These are phyloP conservation scores for Kwoniella bestiolae DNA, from an alignment of 768 basidiomycete species.

Conservation along the genomic window DNA sequence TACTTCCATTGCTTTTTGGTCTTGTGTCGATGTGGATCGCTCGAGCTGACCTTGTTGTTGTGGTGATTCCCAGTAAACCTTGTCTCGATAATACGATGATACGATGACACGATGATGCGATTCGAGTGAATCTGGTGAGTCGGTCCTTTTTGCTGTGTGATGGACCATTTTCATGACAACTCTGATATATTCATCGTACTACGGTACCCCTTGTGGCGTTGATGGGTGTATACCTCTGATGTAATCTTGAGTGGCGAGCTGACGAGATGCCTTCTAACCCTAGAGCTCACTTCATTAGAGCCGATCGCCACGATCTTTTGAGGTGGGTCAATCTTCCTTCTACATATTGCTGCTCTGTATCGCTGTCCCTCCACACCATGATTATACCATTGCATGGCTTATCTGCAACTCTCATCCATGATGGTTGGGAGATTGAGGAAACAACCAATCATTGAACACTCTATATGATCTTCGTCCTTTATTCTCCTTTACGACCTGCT, in stretches of 20 bases:
- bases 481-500: background rate
- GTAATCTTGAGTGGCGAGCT: too few relatives aligned
- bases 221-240: too few relatives aligned
- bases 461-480: constrained; percentile 5
- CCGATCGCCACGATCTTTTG: background rate
- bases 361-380: background rate
- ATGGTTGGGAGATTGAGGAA: background rate
- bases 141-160: too few relatives aligned
- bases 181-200: too few relatives aligned
- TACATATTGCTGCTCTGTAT: background rate
- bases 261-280: too few relatives aligned
- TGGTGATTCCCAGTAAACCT: too few relatives aligned
- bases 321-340: background rate
- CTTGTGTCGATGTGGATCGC: background rate
- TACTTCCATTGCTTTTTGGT: background rate
- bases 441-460: constrained; percentile 1
- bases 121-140: too few relatives aligned
- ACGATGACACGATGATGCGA: too few relatives aligned
- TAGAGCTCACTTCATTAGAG: background rate
- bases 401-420: background rate
- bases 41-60: background rate
- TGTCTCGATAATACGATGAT: too few relatives aligned
- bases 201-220: too few relatives aligned
- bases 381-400: constrained; percentile 12
- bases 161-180: too few relatives aligned